These are phyloP conservation scores for Pythium insidiosum DNA, from an alignment of 352 stramenopile species.

Conservation along the genomic window DNA sequence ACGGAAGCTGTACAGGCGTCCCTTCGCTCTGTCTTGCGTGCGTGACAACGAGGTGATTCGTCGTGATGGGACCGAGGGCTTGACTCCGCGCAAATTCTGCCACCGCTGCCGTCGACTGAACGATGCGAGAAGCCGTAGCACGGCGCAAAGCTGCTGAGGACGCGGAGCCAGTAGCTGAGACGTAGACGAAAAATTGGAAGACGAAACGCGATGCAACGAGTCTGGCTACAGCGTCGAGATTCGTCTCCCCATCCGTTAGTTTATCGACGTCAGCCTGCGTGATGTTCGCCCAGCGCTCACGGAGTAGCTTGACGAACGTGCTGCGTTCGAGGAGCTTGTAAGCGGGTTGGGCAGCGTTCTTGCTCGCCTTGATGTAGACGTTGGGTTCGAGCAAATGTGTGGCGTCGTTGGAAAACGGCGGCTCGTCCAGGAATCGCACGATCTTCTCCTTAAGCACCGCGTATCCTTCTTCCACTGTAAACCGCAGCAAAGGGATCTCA, in stretches of 20 bases:
- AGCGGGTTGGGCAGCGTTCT: background rate
- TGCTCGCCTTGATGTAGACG: slow-evolving; percentile 3
- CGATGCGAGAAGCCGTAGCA: background rate
- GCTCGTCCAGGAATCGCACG: background rate
- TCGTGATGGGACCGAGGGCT: background rate
- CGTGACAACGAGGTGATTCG: slow-evolving; percentile 2
- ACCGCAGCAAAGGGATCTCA: background rate
- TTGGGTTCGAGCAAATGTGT: background rate
- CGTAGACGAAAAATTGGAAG: slow-evolving; percentile 3
- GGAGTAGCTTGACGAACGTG: background rate
- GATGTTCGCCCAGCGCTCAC: background rate
- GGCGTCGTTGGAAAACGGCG: background rate
- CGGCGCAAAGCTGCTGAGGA: background rate
- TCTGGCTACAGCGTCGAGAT: background rate
- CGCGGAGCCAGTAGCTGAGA: background rate
- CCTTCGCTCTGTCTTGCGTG: background rate
- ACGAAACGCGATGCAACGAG: background rate
- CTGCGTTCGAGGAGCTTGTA: background rate
- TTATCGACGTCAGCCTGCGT: slow-evolving; percentile 1
- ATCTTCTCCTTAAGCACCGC: slow-evolving; percentile 1
- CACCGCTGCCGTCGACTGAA: background rate
- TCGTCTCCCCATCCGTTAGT: background rate
- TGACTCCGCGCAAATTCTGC: background rate
- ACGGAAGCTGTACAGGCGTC: background rate
- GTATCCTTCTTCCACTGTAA: background rate